Conservation (phyloP, 768 basidiomycete genomes). For the Russula griseocarnosa region DNA sequence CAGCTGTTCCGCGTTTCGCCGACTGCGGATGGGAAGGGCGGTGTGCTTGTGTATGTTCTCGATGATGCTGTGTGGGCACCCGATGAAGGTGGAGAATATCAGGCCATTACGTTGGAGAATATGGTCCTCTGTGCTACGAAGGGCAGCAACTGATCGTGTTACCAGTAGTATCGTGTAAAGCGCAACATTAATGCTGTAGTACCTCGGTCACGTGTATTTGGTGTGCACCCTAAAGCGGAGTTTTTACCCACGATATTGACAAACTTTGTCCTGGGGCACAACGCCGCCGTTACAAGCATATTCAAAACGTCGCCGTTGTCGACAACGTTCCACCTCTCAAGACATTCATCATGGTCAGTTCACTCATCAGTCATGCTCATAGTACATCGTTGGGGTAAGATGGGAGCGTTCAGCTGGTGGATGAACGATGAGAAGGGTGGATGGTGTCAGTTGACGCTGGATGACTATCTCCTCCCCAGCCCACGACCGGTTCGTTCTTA, state of each 20-base stretch:
- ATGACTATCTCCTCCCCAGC: slow-evolving; percentile 30
- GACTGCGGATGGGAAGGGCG: slow-evolving; percentile 78
- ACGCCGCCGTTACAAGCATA: slow-evolving; percentile 17
- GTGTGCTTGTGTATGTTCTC: slow-evolving; percentile 81
- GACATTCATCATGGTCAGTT: slow-evolving; percentile 39
- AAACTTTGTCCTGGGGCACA: slow-evolving; percentile 17
- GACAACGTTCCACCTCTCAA: slow-evolving; percentile 36
- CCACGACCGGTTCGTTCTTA: slow-evolving; percentile 20
- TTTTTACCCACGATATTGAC: slow-evolving; percentile 22
- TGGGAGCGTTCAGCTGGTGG: slow-evolving; percentile 11
- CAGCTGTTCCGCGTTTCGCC: slow-evolving; percentile 81
- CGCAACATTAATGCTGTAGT: no score
- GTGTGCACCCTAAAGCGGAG: slow-evolving; percentile 12
- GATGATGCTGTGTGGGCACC: slow-evolving; percentile 94
- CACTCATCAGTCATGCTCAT: slow-evolving; percentile 4
- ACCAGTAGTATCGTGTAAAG: not conserved
- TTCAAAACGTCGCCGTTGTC: slow-evolving; percentile 33
- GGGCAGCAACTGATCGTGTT: slow-evolving; percentile 3
- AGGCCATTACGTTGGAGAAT: slow-evolving; percentile 80
- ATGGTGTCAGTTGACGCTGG: slow-evolving; percentile 32
- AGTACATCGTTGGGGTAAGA: slow-evolving; percentile 3
- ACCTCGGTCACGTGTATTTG: slow-evolving; percentile 8
- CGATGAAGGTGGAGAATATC: slow-evolving; percentile 56
- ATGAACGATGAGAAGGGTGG: slow-evolving; percentile 31
- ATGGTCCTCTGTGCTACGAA: slow-evolving; percentile 67